phyloP scores from a whole-genome alignment of 148 eudicot genomes.

The Fagopyrum tataricum region DNA sequence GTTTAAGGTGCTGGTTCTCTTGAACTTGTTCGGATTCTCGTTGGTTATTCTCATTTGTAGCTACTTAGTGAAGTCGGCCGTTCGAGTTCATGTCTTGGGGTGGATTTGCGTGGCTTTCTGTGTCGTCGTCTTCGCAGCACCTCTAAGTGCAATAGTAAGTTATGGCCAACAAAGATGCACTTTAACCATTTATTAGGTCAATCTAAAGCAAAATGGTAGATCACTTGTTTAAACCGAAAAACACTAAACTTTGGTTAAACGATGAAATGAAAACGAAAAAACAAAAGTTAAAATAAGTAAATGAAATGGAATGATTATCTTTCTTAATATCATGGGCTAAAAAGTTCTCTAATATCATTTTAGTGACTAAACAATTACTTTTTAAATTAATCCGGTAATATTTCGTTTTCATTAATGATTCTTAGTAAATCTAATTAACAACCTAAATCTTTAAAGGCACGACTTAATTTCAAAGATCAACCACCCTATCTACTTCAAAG shows the following conservation, averaged over 20 bases:
- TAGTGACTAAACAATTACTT: too few species aligned
- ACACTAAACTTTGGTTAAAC: too few species aligned
- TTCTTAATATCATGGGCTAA: too few species aligned
- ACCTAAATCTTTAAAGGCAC: not conserved
- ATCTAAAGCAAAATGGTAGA: not conserved
- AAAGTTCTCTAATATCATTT: too few species aligned
- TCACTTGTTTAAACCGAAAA: not conserved
- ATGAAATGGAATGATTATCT: too few species aligned
- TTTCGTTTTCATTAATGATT: too few species aligned
- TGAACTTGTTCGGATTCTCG: constrained; percentile 30
- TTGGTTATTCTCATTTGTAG: not conserved
- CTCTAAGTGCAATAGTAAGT: constrained; percentile 68
- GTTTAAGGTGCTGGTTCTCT: constrained; percentile 32
- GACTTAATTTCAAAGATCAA: not conserved
- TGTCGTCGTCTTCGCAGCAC: constrained; percentile 64
- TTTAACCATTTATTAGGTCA: not conserved
- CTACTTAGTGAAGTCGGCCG: not conserved
- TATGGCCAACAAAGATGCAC: not conserved
- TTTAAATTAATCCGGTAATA: too few species aligned
- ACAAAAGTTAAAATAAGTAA: too few species aligned
- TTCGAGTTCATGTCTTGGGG: constrained; percentile 48
- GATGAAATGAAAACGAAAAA: too few species aligned
- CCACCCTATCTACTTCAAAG: not conserved
- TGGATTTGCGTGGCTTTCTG: constrained; percentile 81
- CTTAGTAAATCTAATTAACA: too few species aligned